phyloP scores from a whole-genome alignment of 2,329 filamentous ascomycete species.

The Teratosphaeria nubilosa region DNA sequence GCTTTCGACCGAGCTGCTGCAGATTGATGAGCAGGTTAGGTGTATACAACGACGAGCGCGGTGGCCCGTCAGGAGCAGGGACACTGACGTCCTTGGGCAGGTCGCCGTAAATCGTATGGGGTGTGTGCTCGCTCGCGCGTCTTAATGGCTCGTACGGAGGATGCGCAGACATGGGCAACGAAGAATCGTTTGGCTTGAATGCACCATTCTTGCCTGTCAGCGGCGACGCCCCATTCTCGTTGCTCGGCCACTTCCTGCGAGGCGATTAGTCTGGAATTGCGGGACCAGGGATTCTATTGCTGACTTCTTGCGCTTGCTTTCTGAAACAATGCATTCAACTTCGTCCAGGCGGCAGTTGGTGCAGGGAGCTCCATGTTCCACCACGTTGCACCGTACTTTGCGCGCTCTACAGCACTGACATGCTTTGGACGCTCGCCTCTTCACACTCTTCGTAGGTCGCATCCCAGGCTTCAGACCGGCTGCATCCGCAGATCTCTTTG shows the following conservation, averaged over 20 bases:
- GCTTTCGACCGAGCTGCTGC: conserved; percentile 18
- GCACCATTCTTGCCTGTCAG: conserved; percentile 2
- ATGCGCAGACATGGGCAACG: conserved; percentile 22
- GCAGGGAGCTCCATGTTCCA: conserved; percentile 73
- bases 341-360: conserved; percentile 78
- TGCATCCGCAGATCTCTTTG: conserved; percentile 48
- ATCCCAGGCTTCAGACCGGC: conserved; percentile 43
- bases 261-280: not conserved
- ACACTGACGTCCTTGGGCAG: not conserved
- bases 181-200: conserved; percentile 3
- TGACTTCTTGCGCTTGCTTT: conserved; percentile 70
- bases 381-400: conserved; percentile 90
- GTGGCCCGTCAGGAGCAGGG: conserved; percentile 4
- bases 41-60: conserved; percentile 16
- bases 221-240: conserved; percentile 4
- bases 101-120: conserved; percentile 44
- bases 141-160: conserved; percentile 23
- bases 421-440: conserved; percentile 80
- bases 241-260: conserved; percentile 26
- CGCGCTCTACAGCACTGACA: conserved; percentile 80
- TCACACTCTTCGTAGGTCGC: conserved; percentile 49
- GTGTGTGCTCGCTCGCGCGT: conserved; percentile 40
- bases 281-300: conserved; percentile 27
- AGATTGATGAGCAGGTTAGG: conserved; percentile 23
- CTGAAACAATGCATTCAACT: conserved; percentile 56